Base-by-base conservation (phyloP, 352 stramenopile genomes). In the Hyaloperonospora arabidopsidis region DNA sequence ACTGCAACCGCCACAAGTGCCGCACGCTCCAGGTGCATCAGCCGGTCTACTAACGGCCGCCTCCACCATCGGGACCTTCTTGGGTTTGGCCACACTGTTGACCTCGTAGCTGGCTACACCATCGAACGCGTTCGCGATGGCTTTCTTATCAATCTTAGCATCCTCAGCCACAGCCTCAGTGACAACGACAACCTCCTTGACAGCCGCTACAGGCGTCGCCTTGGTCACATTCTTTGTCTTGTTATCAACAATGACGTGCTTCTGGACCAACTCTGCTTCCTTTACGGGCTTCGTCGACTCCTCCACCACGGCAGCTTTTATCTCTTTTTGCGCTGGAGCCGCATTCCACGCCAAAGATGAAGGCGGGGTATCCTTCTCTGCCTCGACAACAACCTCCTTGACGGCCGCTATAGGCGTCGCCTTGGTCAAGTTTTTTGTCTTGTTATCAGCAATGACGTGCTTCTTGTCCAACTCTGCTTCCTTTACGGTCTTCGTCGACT, bases 81-180 rank as follows among this genome's bases (percentile, higher is more conserved):
- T 71, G 52, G 53, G 14, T 34, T 60, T 62, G 43, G 43, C 36
- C 39, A 72, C 55, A 46, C 67, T 76, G 47, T 68, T 58, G n/a
- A 53, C 54, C 57, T 68, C 65, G 61, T 76, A 73, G 54, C 60
- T 68, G 39, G 57, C 50, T 25, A 74, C 55, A 15, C 67, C 67
- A 14, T 73, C 61, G 28, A 73, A 70, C 3, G 61, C 61, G 43
- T 73, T 63, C 22, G 57, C 61, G 18, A 67, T 65, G 2, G 50
- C 54, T 41, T 66, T 61, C 35, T 61, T 73, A 15, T 65, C 54
- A 11, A 66, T 47, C 49, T 61, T 64, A 15, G 50, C 32, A 21
- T 57, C 52, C 48, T 63, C 45, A 15, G 60, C 52, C 5, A 50
- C 61, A 6, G 40, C 34, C 50, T 67, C 46, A 8, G 49, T 54